Evolutionary conservation across 495 filamentous ascomycete species (phyloP), one percentile per base, ranked within the genome.

Genomic region (Podospora pseudocomata): DNA sequence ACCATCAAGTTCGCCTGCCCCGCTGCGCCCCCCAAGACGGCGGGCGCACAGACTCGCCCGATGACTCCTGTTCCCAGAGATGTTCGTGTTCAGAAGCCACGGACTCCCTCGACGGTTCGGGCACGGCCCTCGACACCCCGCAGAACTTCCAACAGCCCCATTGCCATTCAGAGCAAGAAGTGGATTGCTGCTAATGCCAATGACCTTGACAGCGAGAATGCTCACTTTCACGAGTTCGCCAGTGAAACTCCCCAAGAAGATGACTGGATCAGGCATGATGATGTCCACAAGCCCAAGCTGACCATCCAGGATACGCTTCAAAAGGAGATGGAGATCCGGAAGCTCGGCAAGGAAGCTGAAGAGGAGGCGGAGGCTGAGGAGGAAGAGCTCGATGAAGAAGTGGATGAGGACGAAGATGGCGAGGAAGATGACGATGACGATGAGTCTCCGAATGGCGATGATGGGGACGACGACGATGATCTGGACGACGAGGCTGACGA

Each of bases 221-320:
- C 89, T 70, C 87, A 91, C 20, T 97, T 98, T 76, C 92, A 97
- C 75, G 95, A 97, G 73, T 97, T 98, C 78, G 94, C 92, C 13
- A 94, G 90, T 74, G 91, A 89, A 39, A 83, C 89, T 66, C 86
- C 88, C 32, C 86, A 90, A 70, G 90, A 94, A 70, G 93, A 96
- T 68, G 93, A 95, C 73, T 97, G 93, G 93, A 89, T 91, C 27
- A 87, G 84, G 54, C 87, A 89, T 66, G 84, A 90, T 59, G 49
- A 84, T 77, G 63, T 89, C 78, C 62, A 77, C 68, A 81, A 84
- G 61, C 82, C 85, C 39, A 91, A 90, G 73, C 84, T 97, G 56
- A 97, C 93, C 20, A 84, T 99, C 69, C 88, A 88, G 71, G 96
- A 98, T 77, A 95, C 94, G 26, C 84, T 99, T 73, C 85, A 88